phyloP scores from a whole-genome alignment of 192 early-diverging fungal species.

The Backusella sp. region DNA sequence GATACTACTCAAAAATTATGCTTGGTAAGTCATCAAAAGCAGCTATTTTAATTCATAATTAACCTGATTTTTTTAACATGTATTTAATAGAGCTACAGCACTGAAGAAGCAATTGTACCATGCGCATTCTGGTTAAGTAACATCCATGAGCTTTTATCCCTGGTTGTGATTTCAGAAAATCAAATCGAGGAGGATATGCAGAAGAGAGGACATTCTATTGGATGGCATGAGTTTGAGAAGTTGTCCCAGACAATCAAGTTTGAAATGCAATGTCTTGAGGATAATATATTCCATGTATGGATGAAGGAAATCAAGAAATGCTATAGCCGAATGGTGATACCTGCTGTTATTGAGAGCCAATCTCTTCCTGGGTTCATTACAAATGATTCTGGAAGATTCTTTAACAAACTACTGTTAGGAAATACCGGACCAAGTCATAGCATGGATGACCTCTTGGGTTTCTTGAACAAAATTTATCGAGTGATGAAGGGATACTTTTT shows the following conservation, averaged over 20 bases:
- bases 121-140: constrained; percentile 97
- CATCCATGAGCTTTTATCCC: constrained; percentile 89
- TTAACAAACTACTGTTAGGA: constrained; percentile 82
- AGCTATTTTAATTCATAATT: background rate
- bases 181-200: constrained; percentile 66
- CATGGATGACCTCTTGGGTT: constrained; percentile 92
- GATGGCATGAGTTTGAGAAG: constrained; percentile 73
- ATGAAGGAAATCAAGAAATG: constrained; percentile 95
- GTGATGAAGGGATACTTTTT: constrained; percentile 97
- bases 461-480: constrained; percentile 88
- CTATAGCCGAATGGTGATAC: constrained; percentile 89
- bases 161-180: constrained; percentile 74
- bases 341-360: constrained; percentile 95
- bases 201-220: constrained; percentile 49
- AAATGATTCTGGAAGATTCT: constrained; percentile 86
- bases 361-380: constrained; percentile 91
- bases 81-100: constrained; percentile 54
- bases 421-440: constrained; percentile 76
- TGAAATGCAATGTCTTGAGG: constrained; percentile 87
- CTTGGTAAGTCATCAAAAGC: constrained; percentile 32
- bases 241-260: constrained; percentile 80
- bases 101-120: constrained; percentile 73
- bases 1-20: constrained; percentile 71
- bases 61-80: background rate
- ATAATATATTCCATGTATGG: constrained; percentile 96